A percentile compares a stretch with the other conserved stretches of the same genome.
phyloP scores from a whole-genome alignment of 768 basidiomycete genomes.

The Pleurotus platypus region DNA sequence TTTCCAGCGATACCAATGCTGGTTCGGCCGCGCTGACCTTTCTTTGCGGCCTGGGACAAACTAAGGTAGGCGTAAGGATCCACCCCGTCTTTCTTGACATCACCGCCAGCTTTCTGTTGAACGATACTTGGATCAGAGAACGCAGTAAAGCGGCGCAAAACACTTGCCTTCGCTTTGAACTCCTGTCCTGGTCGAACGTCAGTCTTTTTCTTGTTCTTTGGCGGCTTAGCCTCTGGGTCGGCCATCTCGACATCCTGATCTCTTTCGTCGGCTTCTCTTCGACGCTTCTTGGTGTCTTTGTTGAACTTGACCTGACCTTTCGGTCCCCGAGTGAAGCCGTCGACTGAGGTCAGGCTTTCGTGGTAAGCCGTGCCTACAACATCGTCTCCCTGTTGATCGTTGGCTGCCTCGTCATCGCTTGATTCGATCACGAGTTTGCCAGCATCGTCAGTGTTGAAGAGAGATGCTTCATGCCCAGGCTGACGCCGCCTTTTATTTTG shows the following conservation, averaged over 20 bases:
- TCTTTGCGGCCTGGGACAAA: slow-evolving; percentile 79
- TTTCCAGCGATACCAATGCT: slow-evolving; percentile 63
- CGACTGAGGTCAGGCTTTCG: slow-evolving; percentile 78
- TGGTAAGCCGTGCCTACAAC: slow-evolving; percentile 78
- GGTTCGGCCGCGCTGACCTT: slow-evolving; percentile 34
- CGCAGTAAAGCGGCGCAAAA: slow-evolving; percentile 4
- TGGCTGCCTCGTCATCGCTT: slow-evolving; percentile 40
- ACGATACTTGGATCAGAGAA: not conserved
- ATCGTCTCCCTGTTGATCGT: slow-evolving; percentile 40
- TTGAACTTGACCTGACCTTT: slow-evolving; percentile 91
- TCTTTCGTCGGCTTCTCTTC: slow-evolving; percentile 62
- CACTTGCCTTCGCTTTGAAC: slow-evolving; percentile 90
- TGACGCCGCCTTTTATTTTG: slow-evolving; percentile 55
- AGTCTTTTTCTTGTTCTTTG: slow-evolving; percentile 54
- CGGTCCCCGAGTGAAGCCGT: slow-evolving; percentile 84
- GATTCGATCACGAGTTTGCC: slow-evolving; percentile 78
- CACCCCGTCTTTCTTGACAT: slow-evolving; percentile 80
- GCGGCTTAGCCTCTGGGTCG: slow-evolving; percentile 52
- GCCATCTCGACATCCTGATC: slow-evolving; percentile 74
- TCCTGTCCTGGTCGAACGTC: slow-evolving; percentile 67
- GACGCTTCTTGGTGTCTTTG: slow-evolving; percentile 93
- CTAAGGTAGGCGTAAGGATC: slow-evolving; percentile 94
- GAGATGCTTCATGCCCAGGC: slow-evolving; percentile 81
- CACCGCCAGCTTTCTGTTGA: slow-evolving; percentile 86
- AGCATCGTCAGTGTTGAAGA: slow-evolving; percentile 82